A percentile compares a stretch with the other conserved stretches of the same genome.
These are phyloP conservation scores for Hypholoma fasciculare DNA, from an alignment of 768 basidiomycete species.

Conservation along the genomic window DNA sequence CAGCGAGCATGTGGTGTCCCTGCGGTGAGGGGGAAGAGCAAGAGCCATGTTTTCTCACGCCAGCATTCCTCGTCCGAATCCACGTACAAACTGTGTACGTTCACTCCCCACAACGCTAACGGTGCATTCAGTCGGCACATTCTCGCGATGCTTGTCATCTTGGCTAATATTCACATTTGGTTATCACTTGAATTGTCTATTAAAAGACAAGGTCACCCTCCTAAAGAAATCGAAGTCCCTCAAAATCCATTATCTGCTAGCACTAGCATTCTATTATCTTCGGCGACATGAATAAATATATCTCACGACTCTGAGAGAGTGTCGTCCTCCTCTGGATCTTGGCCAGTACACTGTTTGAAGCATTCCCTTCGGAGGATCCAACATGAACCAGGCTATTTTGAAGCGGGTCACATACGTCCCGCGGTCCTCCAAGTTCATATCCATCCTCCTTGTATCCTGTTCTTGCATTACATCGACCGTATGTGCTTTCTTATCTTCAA, in stretches of 20 bases:
- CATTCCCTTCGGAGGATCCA: not conserved
- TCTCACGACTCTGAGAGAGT: not conserved
- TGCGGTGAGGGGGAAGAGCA: too few relatives aligned
- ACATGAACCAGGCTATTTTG: constrained; percentile 11
- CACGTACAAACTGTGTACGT: too few relatives aligned
- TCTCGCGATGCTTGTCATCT: constrained; percentile 2
- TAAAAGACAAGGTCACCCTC: not conserved
- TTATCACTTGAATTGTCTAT: not conserved
- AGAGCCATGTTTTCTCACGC: too few relatives aligned
- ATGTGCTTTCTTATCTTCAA: not conserved
- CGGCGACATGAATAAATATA: not conserved
- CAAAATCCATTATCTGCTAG: not conserved
- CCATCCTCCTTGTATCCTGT: constrained; percentile 13
- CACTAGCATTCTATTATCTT: not conserved
- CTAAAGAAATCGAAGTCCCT: not conserved
- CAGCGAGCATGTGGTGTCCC: too few relatives aligned
- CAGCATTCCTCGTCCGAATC: too few relatives aligned
- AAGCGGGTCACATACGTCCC: constrained; percentile 8
- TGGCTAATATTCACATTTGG: not conserved
- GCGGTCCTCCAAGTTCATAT: constrained; percentile 12
- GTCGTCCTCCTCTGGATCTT: not conserved
- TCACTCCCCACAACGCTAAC: too few relatives aligned
- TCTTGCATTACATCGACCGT: constrained; percentile 19
- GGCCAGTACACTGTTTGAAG: not conserved
- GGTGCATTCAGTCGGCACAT: not conserved